Percentiles rank a stretch among this genome's conserved stretches.
Evolutionary conservation across 2,329 filamentous ascomycete species (phyloP).

Genomic region (Arthroderma sp.): DNA sequence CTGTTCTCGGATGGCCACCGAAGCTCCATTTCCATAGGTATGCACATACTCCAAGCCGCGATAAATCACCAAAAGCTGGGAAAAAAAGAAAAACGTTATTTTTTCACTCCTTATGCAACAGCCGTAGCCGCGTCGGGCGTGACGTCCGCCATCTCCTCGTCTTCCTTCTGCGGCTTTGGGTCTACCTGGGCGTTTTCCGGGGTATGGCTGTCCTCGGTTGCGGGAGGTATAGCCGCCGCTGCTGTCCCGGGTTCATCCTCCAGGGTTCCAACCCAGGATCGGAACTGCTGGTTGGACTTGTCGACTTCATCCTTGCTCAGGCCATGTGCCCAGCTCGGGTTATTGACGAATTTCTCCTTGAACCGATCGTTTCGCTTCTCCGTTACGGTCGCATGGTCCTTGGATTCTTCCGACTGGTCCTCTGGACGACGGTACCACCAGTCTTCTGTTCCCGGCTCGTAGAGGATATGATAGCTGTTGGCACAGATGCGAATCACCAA

Average conservation of each 20-base stretch:
- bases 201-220: no score
- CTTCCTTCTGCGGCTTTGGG: conserved; percentile 12
- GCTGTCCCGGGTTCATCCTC: conserved; percentile 4
- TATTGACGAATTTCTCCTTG: conserved; percentile 40
- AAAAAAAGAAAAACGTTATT: conserved; percentile 10
- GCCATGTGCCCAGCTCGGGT: conserved; percentile 38
- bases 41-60: no score
- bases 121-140: conserved; percentile 15
- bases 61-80: conserved; percentile 1
- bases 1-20: no score
- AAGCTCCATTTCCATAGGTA: no score
- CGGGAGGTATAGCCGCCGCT: no score
- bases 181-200: conserved; percentile 8
- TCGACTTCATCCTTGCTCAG: conserved; percentile 38
- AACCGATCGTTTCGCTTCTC: conserved; percentile 36
- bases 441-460: conserved; percentile 56
- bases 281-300: conserved; percentile 34
- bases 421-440: conserved; percentile 47
- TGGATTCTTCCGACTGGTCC: conserved; percentile 21
- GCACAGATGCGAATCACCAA: conserved; percentile 61
- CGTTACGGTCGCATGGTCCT: conserved; percentile 22
- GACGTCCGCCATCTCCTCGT: conserved; percentile 25
- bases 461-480: conserved; percentile 68
- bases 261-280: conserved; percentile 32
- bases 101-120: conserved; percentile 10